phyloP scores from a whole-genome alignment of 2,329 filamentous ascomycete genomes.

The Aspergillus intermedius region DNA sequence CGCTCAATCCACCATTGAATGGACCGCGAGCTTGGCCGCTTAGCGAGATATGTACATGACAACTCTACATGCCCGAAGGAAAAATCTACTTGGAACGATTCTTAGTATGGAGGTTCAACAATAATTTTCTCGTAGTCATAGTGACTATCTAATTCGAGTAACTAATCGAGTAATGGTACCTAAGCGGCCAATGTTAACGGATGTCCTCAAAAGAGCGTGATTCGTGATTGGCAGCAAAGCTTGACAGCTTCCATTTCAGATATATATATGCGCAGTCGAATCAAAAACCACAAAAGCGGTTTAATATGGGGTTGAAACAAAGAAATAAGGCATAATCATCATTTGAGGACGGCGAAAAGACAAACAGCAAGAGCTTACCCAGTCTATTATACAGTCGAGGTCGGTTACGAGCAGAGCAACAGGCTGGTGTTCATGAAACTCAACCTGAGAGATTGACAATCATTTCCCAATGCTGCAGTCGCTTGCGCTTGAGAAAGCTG shows the following conservation, averaged over 20 bases:
- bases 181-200: too few relatives aligned
- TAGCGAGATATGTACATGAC: too few relatives aligned
- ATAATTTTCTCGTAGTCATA: too few relatives aligned
- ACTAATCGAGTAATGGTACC: too few relatives aligned
- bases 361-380: slow-evolving; percentile 5
- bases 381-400: not conserved
- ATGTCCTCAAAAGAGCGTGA: too few relatives aligned
- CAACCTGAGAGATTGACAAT: not conserved
- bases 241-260: slow-evolving; percentile 11
- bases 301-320: slow-evolving; percentile 38
- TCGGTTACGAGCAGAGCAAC: slow-evolving; percentile 3
- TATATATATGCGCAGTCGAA: slow-evolving; percentile 23
- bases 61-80: too few relatives aligned
- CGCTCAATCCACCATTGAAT: too few relatives aligned
- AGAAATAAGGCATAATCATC: slow-evolving; percentile 31
- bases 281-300: slow-evolving; percentile 22
- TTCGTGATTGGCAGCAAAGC: not conserved
- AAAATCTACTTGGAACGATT: too few relatives aligned
- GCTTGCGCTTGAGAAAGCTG: not conserved
- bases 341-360: slow-evolving; percentile 6
- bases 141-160: too few relatives aligned
- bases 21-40: too few relatives aligned
- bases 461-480: too few relatives aligned
- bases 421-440: not conserved
- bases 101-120: too few relatives aligned